These are phyloP conservation scores for Coprinopsis cinerea DNA, from an alignment of 768 basidiomycete species.

Conservation along the genomic window DNA sequence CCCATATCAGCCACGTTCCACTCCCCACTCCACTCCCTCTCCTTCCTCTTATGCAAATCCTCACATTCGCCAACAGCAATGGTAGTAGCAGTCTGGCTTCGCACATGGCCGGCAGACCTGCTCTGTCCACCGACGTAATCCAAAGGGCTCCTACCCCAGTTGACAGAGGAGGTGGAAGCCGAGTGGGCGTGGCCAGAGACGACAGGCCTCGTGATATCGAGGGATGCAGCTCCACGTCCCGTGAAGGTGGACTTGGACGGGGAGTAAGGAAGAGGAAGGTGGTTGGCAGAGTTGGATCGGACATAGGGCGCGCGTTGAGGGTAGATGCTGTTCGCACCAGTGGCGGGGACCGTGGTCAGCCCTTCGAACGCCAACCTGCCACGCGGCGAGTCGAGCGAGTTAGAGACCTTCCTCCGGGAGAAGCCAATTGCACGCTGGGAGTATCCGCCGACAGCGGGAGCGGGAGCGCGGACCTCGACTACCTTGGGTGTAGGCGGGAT, in stretches of 20 bases:
- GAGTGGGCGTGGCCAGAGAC: background rate
- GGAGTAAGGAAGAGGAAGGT: background rate
- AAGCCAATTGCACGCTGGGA: too few relatives aligned
- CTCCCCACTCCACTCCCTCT: slow-evolving; percentile 34
- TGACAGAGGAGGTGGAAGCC: background rate
- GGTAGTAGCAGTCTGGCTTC: background rate
- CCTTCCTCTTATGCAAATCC: slow-evolving; percentile 25
- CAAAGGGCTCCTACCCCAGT: background rate
- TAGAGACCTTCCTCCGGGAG: background rate
- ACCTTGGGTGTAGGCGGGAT: slow-evolving; percentile 10
- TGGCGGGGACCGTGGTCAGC: background rate
- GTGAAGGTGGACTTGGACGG: background rate
- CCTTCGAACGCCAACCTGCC: background rate
- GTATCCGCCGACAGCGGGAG: background rate
- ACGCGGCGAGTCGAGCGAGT: slow-evolving; percentile 1
- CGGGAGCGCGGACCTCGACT: slow-evolving; percentile 9
- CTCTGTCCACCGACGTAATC: slow-evolving; percentile 6
- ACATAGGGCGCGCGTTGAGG: too few relatives aligned
- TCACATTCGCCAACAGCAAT: slow-evolving; percentile 1
- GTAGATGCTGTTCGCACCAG: background rate
- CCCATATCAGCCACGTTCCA: slow-evolving; percentile 34
- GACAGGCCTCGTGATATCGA: slow-evolving; percentile 1
- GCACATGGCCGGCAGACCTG: background rate
- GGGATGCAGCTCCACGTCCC: background rate
- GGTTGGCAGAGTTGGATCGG: background rate